Conservation (phyloP, 768 basidiomycete species). For the Termitomyces sp. region DNA sequence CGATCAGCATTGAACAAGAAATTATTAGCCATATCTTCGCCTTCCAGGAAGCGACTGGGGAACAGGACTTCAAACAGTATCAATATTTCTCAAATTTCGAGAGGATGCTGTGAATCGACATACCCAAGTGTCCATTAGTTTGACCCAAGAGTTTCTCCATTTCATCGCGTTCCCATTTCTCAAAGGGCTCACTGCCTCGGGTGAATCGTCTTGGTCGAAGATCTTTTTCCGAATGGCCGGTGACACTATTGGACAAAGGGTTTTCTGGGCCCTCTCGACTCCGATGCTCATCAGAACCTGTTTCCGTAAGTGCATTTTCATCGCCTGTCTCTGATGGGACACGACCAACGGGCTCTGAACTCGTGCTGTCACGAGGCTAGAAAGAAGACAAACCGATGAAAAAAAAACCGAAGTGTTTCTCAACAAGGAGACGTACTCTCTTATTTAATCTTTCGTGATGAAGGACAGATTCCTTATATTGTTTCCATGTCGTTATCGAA, state of each 20-base stretch:
- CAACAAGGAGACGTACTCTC: slow-evolving; percentile 42
- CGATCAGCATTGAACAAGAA: slow-evolving; percentile 90
- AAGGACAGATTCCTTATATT: slow-evolving; percentile 80
- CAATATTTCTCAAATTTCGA: background rate
- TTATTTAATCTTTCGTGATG: slow-evolving; percentile 75
- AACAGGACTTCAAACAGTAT: slow-evolving; percentile 59
- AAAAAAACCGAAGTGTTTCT: background rate
- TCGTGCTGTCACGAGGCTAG: slow-evolving; percentile 40
- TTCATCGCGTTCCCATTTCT: slow-evolving; percentile 79
- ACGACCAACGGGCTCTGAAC: slow-evolving; percentile 46
- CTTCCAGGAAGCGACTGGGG: slow-evolving; percentile 85
- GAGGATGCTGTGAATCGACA: background rate
- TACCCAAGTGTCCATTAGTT: slow-evolving; percentile 85
- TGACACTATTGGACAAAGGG: slow-evolving; percentile 17
- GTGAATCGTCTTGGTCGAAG: slow-evolving; percentile 35
- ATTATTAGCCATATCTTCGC: slow-evolving; percentile 89
- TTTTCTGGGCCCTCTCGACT: slow-evolving; percentile 32
- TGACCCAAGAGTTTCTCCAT: slow-evolving; percentile 84
- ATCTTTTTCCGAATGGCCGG: slow-evolving; percentile 31
- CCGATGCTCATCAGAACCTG: slow-evolving; percentile 22
- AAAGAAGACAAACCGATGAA: background rate
- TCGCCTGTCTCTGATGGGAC: slow-evolving; percentile 59
- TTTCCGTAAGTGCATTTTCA: slow-evolving; percentile 29
- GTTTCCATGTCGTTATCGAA: slow-evolving; percentile 90
- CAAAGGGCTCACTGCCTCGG: slow-evolving; percentile 66